phyloP scores from a whole-genome alignment of 192 early-diverging fungal species.

The Backusella tuberculispora region DNA sequence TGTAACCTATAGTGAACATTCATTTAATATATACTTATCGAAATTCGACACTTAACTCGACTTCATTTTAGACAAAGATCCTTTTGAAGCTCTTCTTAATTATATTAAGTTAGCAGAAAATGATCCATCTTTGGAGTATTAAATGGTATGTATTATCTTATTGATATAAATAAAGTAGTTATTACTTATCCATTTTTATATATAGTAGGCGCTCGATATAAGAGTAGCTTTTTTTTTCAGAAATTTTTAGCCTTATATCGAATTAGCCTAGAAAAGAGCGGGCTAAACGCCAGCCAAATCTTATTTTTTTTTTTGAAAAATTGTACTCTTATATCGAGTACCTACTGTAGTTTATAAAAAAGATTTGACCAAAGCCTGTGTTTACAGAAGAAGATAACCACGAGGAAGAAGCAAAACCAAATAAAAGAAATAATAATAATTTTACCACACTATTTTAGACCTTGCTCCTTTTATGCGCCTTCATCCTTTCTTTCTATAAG shows the following conservation, averaged over 20 bases:
- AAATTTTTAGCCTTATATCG: too few species aligned
- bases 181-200: not conserved
- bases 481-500: not conserved
- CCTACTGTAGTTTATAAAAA: slow-evolving; percentile 31
- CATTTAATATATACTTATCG: not conserved
- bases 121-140: slow-evolving; percentile 86
- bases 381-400: slow-evolving; percentile 14
- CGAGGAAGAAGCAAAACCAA: slow-evolving; percentile 7
- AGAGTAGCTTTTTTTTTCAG: too few species aligned
- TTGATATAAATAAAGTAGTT: not conserved
- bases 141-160: slow-evolving; percentile 35
- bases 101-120: slow-evolving; percentile 79
- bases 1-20: slow-evolving; percentile 27
- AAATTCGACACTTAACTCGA: too few species aligned
- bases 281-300: too few species aligned
- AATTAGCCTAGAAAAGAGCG: too few species aligned
- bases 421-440: too few species aligned
- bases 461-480: not conserved
- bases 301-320: too few species aligned
- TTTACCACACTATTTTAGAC: too few species aligned
- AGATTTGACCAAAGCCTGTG: slow-evolving; percentile 23
- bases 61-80: slow-evolving; percentile 76
- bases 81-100: slow-evolving; percentile 87
- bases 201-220: too few species aligned
- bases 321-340: too few species aligned